These are phyloP conservation scores for Cryptosporidium meleagridis DNA, from an alignment of 169 alveolate species.

Conservation along the genomic window DNA sequence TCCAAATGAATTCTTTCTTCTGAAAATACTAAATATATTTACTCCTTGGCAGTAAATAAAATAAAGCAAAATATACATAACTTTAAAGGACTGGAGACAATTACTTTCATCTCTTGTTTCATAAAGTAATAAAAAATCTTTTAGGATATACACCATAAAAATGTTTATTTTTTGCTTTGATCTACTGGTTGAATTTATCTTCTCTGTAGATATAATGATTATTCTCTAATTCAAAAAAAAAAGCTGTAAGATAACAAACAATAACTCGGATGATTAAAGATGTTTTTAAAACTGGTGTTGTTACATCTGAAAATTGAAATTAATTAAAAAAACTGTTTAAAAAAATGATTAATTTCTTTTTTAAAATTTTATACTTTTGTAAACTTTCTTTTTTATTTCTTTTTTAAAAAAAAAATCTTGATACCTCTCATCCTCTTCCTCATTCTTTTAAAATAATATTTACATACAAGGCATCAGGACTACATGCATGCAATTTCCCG, in stretches of 20 bases:
- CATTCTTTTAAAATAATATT: not conserved
- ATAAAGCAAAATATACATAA: slow-evolving; percentile 5
- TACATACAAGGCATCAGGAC: not conserved
- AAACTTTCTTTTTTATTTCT: not conserved
- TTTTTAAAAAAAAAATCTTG: not conserved
- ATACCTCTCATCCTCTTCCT: not conserved
- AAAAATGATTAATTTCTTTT: no score
- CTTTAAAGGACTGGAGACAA: not conserved
- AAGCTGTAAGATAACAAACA: not conserved
- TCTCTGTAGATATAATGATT: not conserved
- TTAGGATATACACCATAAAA: not conserved
- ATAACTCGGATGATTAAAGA: not conserved
- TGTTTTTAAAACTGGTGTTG: not conserved
- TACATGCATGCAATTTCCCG: not conserved
- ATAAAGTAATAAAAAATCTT: not conserved
- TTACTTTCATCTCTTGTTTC: not conserved
- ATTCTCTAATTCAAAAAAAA: not conserved
- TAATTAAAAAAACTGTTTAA: no score
- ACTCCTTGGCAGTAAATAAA: slow-evolving; percentile 64
- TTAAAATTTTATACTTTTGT: not conserved
- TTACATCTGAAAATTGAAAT: not conserved
- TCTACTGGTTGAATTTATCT: not conserved
- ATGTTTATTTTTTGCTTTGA: not conserved
- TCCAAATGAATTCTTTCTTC: slow-evolving; percentile 41
- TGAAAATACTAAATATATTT: slow-evolving; percentile 38